Conservation (phyloP, 2,329 filamentous ascomycete genomes). For the Aspergillus aculeatus region DNA sequence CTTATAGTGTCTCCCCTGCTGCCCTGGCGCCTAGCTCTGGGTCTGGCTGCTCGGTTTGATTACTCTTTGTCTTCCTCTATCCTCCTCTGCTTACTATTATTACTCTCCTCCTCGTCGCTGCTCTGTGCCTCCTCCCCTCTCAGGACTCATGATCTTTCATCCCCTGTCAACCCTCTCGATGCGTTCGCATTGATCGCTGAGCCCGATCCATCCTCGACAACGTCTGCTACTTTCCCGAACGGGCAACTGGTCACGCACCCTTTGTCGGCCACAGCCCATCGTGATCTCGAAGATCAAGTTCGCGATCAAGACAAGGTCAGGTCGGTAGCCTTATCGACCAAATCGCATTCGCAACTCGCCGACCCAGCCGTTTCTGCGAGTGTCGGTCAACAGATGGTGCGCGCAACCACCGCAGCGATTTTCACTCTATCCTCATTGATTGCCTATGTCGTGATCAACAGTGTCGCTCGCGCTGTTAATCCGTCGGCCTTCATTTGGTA, state of each 20-base stretch:
- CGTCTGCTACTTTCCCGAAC: slow-evolving; percentile 9
- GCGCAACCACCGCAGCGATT: slow-evolving; percentile 41
- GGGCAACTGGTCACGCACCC: slow-evolving; percentile 10
- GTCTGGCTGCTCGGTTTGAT: slow-evolving; percentile 13
- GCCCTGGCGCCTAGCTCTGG: slow-evolving; percentile 8
- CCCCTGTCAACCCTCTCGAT: slow-evolving; percentile 7
- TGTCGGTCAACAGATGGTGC: slow-evolving; percentile 40
- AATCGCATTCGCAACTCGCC: slow-evolving; percentile 6
- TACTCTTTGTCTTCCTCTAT: slow-evolving; percentile 12
- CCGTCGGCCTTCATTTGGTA: slow-evolving; percentile 61
- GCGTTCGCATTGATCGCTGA: slow-evolving; percentile 15
- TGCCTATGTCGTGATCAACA: slow-evolving; percentile 45
- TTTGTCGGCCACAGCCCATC: background rate
- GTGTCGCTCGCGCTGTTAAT: slow-evolving; percentile 57
- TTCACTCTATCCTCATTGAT: slow-evolving; percentile 42
- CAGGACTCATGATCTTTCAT: slow-evolving; percentile 1
- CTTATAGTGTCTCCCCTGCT: slow-evolving; percentile 23
- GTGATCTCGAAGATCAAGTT: background rate
- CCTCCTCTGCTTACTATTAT: slow-evolving; percentile 15
- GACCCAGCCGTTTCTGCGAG: slow-evolving; percentile 14
- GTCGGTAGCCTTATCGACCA: background rate
- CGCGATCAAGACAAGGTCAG: slow-evolving; percentile 1
- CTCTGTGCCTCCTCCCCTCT: slow-evolving; percentile 1
- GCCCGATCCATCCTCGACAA: slow-evolving; percentile 11
- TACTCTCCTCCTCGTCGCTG: slow-evolving; percentile 5